Evolutionary conservation across 192 early-diverging fungal species (phyloP), one percentile per base, ranked within the genome.

Genomic region (Obelidium mucronatum): DNA sequence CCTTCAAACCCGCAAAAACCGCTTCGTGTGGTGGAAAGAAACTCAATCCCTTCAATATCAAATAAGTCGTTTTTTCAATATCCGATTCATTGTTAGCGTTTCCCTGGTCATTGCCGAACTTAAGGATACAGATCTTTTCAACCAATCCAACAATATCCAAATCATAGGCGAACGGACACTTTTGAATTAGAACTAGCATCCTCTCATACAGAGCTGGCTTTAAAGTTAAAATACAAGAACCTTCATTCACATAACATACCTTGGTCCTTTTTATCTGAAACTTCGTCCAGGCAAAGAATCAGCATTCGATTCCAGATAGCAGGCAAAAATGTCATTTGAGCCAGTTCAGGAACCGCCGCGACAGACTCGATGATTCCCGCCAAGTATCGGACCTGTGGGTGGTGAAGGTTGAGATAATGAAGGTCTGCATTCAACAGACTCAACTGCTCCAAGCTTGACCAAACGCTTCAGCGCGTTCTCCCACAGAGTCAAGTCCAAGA

Each of bases 401-500:
- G 68, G 0, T 67, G 56, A 2, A 69, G 74, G 24, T 58, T 68
- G 34, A 53, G 31, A 39, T 40, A 37, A 48, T 19, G 8, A 48
- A 48, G 11, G 44, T 48, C 44, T n/a, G 19, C 0, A 48, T 48
- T 48, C n/a, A 0, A 19, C 44, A 48, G 8, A 48, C 34, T 79
- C 17, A 68, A 85, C 83, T 67, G 74, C 52, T 75, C 69, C 54
- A 19, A 74, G 58, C 15, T 80, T 51, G 35, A 85, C 56, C 33
- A 93, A 79, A 2, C 80, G 80, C 33, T 84, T 71, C 53, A 93
- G 42, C 31, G 87, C 86, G 75, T 85, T 93, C 72, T 86, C 81
- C 81, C 91, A 83, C 37, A 93, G 78, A 30, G 80, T 80, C 44
- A 80, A 40, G 75, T 93, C 92, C 55, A 86, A 75, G n/a, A 93